Percentiles rank a stretch among this genome's conserved stretches.
phyloP scores from a whole-genome alignment of 1,139 yeast genomes.

The Hemisphaericaspora xylanilytica region DNA sequence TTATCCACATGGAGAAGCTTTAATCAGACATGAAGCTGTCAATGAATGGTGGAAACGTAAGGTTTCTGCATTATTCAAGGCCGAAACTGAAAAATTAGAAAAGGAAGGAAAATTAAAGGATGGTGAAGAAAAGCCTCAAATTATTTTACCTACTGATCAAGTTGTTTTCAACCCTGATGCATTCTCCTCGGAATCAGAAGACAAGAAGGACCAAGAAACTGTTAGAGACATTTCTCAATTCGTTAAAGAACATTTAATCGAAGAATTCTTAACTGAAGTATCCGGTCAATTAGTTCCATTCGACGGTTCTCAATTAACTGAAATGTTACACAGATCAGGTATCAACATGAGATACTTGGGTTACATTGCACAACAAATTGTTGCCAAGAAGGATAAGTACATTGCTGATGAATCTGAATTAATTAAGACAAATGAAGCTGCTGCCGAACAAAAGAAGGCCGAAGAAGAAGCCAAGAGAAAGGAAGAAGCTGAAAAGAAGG shows the following conservation, averaged over 20 bases:
- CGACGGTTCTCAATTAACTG: slow-evolving; percentile 75
- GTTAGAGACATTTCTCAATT: slow-evolving; percentile 70
- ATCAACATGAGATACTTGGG: slow-evolving; percentile 90
- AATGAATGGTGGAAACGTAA: slow-evolving; percentile 85
- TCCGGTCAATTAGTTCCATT: slow-evolving; percentile 63
- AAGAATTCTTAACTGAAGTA: slow-evolving; percentile 59
- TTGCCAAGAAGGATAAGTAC: slow-evolving; percentile 25
- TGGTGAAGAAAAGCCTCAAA: slow-evolving; percentile 44
- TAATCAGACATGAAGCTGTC: slow-evolving; percentile 83
- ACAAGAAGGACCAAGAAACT: slow-evolving; percentile 51
- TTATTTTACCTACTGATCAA: slow-evolving; percentile 55
- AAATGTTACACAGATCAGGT: slow-evolving; percentile 73
- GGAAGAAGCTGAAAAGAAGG: slow-evolving; percentile 22
- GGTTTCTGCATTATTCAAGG: slow-evolving; percentile 53
- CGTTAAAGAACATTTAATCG: slow-evolving; percentile 57
- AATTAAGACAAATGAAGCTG: slow-evolving; percentile 24
- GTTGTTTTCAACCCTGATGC: slow-evolving; percentile 80
- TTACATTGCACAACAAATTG: slow-evolving; percentile 41
- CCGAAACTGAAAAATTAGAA: slow-evolving; percentile 48
- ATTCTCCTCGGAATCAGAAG: slow-evolving; percentile 46
- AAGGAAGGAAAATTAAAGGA: slow-evolving; percentile 39
- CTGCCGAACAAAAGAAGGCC: slow-evolving; percentile 28
- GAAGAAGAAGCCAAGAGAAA: slow-evolving; percentile 23
- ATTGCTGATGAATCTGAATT: slow-evolving; percentile 20
- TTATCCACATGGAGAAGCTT: slow-evolving; percentile 80